Conservation (phyloP, 176 grass and related monocot genomes). For the Guadua angustifolia region DNA sequence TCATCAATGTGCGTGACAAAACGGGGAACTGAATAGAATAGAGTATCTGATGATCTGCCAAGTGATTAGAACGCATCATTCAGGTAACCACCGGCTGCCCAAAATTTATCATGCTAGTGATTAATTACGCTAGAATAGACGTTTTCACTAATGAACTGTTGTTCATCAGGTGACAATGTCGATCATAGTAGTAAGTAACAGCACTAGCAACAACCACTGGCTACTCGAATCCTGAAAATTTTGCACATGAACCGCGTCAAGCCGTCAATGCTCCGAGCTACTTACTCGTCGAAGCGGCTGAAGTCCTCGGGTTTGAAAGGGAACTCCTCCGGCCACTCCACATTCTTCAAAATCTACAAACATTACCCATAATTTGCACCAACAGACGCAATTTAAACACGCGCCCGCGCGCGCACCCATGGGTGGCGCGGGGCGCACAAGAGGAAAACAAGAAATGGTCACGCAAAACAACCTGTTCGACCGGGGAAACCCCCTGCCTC, state of each 20-base stretch:
- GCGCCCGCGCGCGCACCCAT: too few species aligned
- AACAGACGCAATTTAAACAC: background rate
- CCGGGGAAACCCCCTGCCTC: slow-evolving; percentile 68
- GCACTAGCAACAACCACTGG: background rate
- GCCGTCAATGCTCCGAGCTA: background rate
- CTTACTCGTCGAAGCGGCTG: slow-evolving; percentile 90
- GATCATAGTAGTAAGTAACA: background rate
- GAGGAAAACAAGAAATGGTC: background rate
- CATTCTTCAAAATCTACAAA: slow-evolving; percentile 79
- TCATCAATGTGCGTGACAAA: slow-evolving; percentile 98
- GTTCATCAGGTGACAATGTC: too few species aligned
- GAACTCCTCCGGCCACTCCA: slow-evolving; percentile 89
- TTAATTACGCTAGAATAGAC: too few species aligned
- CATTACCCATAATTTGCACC: background rate
- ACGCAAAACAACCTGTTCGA: slow-evolving; percentile 68
- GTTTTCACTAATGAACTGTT: too few species aligned
- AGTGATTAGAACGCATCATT: slow-evolving; percentile 30
- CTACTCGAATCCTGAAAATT: background rate
- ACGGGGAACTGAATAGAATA: slow-evolving; percentile 87
- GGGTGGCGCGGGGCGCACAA: background rate
- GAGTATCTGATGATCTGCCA: slow-evolving; percentile 68
- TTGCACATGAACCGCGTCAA: background rate
- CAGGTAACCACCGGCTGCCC: background rate
- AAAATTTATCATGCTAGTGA: background rate
- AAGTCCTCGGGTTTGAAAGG: slow-evolving; percentile 97